Conservation (phyloP, 495 filamentous ascomycete genomes). For the Clohesyomyces aquaticus region DNA sequence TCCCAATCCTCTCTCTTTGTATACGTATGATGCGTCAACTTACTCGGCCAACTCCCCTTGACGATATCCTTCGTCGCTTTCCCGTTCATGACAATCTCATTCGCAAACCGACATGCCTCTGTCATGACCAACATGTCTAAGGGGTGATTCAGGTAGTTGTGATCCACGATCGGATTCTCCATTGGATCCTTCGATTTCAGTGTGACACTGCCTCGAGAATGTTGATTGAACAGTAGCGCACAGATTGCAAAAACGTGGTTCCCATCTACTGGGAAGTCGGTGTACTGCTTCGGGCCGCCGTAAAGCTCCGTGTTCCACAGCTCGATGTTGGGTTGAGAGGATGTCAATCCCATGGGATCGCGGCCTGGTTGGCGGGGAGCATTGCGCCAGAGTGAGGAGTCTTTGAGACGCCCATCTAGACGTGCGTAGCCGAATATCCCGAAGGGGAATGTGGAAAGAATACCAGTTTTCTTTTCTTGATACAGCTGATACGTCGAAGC, state of each 20-base stretch:
- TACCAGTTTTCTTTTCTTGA: constrained; percentile 46
- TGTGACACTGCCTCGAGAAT: constrained; percentile 56
- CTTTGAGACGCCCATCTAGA: constrained; percentile 22
- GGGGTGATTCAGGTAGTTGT: constrained; percentile 54
- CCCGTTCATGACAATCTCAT: constrained; percentile 59
- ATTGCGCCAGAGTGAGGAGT: constrained; percentile 46
- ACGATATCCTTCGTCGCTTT: constrained; percentile 60
- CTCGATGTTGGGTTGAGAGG: constrained; percentile 27
- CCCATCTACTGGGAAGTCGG: constrained; percentile 19
- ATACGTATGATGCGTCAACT: constrained; percentile 52
- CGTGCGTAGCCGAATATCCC: constrained; percentile 59
- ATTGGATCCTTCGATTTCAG: constrained; percentile 60
- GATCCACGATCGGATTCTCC: constrained; percentile 60
- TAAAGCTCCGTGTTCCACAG: constrained; percentile 33
- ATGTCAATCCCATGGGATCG: constrained; percentile 25
- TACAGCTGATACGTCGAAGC: constrained; percentile 51
- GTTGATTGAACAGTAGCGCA: constrained; percentile 43
- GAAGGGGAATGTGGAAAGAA: constrained; percentile 30
- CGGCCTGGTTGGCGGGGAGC: constrained; percentile 45
- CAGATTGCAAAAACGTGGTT: constrained; percentile 46
- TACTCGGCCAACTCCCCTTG: constrained; percentile 58
- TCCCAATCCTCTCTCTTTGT: constrained; percentile 56
- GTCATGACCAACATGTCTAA: constrained; percentile 33
- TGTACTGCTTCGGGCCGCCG: constrained; percentile 15
- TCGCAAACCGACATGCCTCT: constrained; percentile 46